Conservation (phyloP, 305 asterid genomes). For the Plantago rigida region DNA sequence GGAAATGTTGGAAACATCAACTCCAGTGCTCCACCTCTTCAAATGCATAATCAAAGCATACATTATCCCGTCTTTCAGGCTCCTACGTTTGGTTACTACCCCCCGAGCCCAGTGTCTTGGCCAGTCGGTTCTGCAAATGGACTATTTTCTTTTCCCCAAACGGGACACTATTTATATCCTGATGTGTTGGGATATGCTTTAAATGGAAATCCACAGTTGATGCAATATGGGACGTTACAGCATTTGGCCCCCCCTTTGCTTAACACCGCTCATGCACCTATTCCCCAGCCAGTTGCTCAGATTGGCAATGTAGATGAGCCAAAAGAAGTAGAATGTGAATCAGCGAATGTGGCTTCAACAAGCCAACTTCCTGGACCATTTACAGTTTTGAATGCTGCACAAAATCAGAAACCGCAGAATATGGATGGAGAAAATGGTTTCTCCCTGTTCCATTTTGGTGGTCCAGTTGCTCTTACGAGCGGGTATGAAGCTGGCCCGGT, state of each 20-base stretch:
- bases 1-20: slow-evolving; percentile 40
- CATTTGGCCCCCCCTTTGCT: slow-evolving; percentile 48
- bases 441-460: slow-evolving; percentile 92
- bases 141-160: slow-evolving; percentile 53
- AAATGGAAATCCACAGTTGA: slow-evolving; percentile 50
- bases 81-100: slow-evolving; percentile 64
- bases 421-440: slow-evolving; percentile 45
- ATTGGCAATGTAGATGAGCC: slow-evolving; percentile 36
- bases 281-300: slow-evolving; percentile 54
- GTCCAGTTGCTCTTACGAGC: slow-evolving; percentile 71
- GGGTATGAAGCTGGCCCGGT: slow-evolving; percentile 48
- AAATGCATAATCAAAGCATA: slow-evolving; percentile 46
- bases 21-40: slow-evolving; percentile 49
- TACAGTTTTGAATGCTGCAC: slow-evolving; percentile 28
- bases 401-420: slow-evolving; percentile 34
- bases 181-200: slow-evolving; percentile 57
- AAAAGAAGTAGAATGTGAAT: background rate
- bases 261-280: slow-evolving; percentile 47
- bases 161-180: slow-evolving; percentile 59
- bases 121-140: slow-evolving; percentile 57
- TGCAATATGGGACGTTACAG: slow-evolving; percentile 62
- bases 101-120: slow-evolving; percentile 71
- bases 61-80: slow-evolving; percentile 61
- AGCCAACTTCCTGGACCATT: slow-evolving; percentile 27
- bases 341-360: slow-evolving; percentile 29